Base-by-base conservation (phyloP, 2,329 filamentous ascomycete genomes). In the Bipolaris oryzae region DNA sequence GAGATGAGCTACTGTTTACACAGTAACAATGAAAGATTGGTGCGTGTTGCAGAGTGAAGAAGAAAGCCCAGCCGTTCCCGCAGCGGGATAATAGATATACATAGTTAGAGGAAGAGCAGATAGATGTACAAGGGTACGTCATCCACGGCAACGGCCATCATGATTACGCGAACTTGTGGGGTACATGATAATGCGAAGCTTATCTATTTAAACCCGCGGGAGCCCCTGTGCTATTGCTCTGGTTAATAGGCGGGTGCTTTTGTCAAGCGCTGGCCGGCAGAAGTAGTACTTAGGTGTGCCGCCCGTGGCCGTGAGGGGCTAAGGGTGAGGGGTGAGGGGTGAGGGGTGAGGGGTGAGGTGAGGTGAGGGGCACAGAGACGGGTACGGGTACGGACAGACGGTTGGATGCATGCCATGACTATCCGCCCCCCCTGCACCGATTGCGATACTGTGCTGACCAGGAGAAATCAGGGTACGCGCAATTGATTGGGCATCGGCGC, bases 1-100 rank as follows among this genome's bases (percentile, higher is more conserved):
- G n/a, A 41, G 53, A 25, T 35, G 23, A 18, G 15, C 42, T 16
- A 38, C 52, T 66, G 61, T 62, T 67, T 66, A 66, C 38, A 37
- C 61, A 51, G 51, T 18, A 18, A 31, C 15, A 50, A 49, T 53
- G 47, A 25, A 43, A 55, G 41, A 51, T 37, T 34, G 35, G 39
- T 31, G 28, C 48, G 54, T 58, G 55, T 58, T 56, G 60, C 60
- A 61, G 42, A 47, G 46, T 38, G 48, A 41, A 38, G 45, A 63
- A 62, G 61, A 63, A 63, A 68, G 64, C 58, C 34, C 58, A 61
- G 57, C 53, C 55, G 47, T 37, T 54, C 23, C n/a, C 55, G 50
- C 47, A 34, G 47, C 67, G 60, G 66, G 33, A 48, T 38, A 28
- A 21, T 28, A 66, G 53, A 43, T 57, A 62, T 44, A 43, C 56